phyloP scores from a whole-genome alignment of 441 rosid genomes.

The Bruguiera hainesii region DNA sequence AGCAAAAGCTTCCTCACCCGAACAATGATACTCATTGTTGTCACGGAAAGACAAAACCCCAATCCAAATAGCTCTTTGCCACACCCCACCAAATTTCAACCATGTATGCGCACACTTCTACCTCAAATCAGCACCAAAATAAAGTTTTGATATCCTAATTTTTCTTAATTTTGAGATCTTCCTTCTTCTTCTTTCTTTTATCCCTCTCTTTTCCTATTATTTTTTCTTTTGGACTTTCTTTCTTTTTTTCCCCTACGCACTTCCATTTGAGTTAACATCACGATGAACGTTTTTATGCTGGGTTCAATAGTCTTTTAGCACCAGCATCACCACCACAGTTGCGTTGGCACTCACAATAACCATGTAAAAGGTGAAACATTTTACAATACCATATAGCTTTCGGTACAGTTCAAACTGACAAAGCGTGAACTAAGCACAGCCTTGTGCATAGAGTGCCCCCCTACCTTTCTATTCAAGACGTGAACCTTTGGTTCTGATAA shows the following conservation, averaged over 20 bases:
- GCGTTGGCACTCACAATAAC: not conserved
- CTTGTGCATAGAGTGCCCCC: not conserved
- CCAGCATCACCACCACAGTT: not conserved
- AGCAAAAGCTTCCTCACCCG: too few species aligned
- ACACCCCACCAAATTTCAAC: too few species aligned
- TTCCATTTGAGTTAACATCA: slow-evolving; percentile 25
- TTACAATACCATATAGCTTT: slow-evolving; percentile 17
- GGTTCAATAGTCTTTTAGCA: slow-evolving; percentile 5
- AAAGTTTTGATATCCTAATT: too few species aligned
- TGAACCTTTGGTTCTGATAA: slow-evolving; percentile 87
- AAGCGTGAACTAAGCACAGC: slow-evolving; percentile 14
- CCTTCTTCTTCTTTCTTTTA: slow-evolving; percentile 8
- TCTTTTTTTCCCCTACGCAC: slow-evolving; percentile 28
- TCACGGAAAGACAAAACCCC: too few species aligned
- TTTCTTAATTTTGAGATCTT: slow-evolving; percentile 14
- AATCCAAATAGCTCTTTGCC: too few species aligned
- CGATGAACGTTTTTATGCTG: slow-evolving; percentile 6
- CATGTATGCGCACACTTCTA: too few species aligned
- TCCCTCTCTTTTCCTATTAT: not conserved
- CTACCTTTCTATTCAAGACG: too few species aligned
- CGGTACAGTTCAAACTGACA: slow-evolving; percentile 33
- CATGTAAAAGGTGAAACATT: slow-evolving; percentile 17
- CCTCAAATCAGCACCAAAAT: too few species aligned
- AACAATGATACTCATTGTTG: too few species aligned
- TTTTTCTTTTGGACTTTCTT: slow-evolving; percentile 1